Percentiles rank a stretch among this genome's conserved stretches.
Evolutionary conservation across 106 monocot species (phyloP).

Genomic region (Xerophyta viscosa): DNA sequence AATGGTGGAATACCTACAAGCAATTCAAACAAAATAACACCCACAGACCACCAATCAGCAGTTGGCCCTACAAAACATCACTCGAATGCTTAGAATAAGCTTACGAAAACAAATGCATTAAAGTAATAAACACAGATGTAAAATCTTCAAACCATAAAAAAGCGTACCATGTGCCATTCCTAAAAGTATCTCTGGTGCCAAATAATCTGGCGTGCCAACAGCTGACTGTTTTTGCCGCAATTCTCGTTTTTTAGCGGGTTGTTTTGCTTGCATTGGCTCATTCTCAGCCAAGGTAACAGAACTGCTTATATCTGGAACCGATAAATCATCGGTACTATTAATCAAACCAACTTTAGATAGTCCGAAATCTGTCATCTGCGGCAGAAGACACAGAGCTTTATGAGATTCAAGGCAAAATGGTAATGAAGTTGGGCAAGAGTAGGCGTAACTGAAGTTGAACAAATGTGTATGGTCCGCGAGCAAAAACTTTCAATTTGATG

Average conservation of each 20-base stretch:
- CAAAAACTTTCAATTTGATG: no score
- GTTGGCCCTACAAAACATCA: conserved; percentile 47
- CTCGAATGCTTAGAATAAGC: neutral
- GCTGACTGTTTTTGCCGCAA: conserved; percentile 78
- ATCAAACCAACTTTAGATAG: conserved; percentile 97
- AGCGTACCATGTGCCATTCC: conserved; percentile 82
- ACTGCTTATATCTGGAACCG: conserved; percentile 86
- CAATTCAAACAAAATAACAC: conserved; percentile 90
- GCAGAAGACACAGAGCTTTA: neutral
- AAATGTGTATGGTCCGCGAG: no score
- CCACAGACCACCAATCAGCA: conserved; percentile 99
- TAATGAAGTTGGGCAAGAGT: no score
- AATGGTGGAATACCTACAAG: conserved; percentile 99
- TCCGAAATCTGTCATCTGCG: conserved; percentile 99
- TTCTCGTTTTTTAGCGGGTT: conserved; percentile 62
- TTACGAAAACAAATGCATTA: neutral
- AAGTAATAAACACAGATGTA: neutral
- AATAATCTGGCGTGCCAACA: conserved; percentile 97
- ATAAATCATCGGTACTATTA: conserved; percentile 96
- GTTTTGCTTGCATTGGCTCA: conserved; percentile 21
- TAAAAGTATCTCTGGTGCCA: conserved; percentile 96
- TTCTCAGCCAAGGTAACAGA: conserved; percentile 35
- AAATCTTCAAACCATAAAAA: neutral
- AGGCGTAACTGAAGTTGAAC: no score
- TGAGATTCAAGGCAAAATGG: neutral